Evolutionary conservation across 1,284 basidiomycete genomes (phyloP).

Genomic region (Apiotrichum laibachii): DNA sequence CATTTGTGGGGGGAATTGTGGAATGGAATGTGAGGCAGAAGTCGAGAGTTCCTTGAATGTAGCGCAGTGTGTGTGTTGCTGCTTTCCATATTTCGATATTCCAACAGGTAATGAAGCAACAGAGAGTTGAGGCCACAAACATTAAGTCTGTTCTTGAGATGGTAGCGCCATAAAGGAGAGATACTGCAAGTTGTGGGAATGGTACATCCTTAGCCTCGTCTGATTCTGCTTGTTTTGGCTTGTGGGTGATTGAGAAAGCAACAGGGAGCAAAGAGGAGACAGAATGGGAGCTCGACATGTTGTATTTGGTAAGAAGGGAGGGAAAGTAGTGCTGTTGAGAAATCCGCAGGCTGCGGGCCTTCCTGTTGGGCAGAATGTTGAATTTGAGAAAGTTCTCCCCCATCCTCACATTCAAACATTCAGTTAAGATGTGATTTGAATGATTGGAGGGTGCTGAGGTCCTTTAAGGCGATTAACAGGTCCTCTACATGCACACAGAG

Average conservation of each 20-base stretch:
- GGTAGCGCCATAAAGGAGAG: constrained; percentile 23
- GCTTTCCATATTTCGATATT: constrained; percentile 20
- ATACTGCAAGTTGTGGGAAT: constrained; percentile 8
- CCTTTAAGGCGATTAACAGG: constrained; percentile 27
- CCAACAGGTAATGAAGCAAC: constrained; percentile 27
- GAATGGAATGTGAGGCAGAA: constrained; percentile 13
- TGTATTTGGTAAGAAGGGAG: constrained; percentile 21
- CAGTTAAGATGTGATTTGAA: constrained; percentile 24
- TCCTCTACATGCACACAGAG: constrained; percentile 33
- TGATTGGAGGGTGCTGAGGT: constrained; percentile 7
- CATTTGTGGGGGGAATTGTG: neutral
- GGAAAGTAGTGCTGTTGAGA: constrained; percentile 26
- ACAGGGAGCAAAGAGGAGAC: constrained; percentile 15
- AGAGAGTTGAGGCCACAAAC: constrained; percentile 22
- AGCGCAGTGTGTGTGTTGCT: constrained; percentile 29
- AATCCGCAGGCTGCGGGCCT: constrained; percentile 17
- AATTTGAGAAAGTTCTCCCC: constrained; percentile 24
- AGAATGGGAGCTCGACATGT: constrained; percentile 20
- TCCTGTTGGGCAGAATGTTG: constrained; percentile 18
- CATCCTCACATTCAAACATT: constrained; percentile 24
- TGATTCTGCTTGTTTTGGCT: constrained; percentile 16
- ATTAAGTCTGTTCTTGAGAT: constrained; percentile 26
- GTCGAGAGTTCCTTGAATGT: constrained; percentile 20
- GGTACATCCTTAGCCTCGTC: constrained; percentile 8
- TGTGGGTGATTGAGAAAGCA: constrained; percentile 3